These are phyloP conservation scores for Limtongozyma cylindracea DNA, from an alignment of 805 yeast genomes.

Conservation along the genomic window DNA sequence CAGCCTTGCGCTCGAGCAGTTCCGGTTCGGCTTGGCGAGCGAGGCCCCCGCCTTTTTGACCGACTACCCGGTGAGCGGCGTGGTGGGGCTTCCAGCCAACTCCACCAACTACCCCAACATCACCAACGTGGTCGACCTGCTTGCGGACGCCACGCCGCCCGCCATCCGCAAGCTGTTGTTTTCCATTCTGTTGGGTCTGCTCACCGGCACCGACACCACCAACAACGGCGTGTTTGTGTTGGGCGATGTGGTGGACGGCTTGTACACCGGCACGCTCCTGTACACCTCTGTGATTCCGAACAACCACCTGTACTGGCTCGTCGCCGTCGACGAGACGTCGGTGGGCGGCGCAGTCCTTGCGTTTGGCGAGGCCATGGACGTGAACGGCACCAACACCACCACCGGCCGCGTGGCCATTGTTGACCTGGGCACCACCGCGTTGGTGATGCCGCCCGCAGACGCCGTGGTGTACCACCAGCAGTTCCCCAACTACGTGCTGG, in stretches of 20 bases:
- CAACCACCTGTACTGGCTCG: slow-evolving; percentile 22
- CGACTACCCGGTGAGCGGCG: slow-evolving; percentile 28
- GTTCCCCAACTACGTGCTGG: too few relatives aligned
- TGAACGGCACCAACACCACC: too few relatives aligned
- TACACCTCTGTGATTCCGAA: slow-evolving; percentile 12
- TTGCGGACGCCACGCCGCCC: slow-evolving; percentile 8
- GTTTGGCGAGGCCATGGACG: too few relatives aligned
- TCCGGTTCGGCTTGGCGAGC: slow-evolving; percentile 26
- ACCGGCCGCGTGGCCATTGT: slow-evolving; percentile 15
- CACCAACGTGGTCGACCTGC: slow-evolving; percentile 15
- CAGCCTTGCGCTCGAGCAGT: slow-evolving; percentile 9
- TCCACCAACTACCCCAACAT: slow-evolving; percentile 5
- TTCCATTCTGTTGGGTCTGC: slow-evolving; percentile 5
- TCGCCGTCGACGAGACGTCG: slow-evolving; percentile 13
- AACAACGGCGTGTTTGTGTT: slow-evolving; percentile 7
- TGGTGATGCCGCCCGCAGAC: slow-evolving; percentile 26
- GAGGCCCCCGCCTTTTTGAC: slow-evolving; percentile 26
- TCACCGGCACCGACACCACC: slow-evolving; percentile 3
- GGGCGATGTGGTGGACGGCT: slow-evolving; percentile 5
- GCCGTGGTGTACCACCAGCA: slow-evolving; percentile 19
- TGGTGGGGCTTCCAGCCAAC: slow-evolving; percentile 33
- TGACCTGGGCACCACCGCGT: slow-evolving; percentile 44
- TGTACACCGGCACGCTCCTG: slow-evolving; percentile 10
- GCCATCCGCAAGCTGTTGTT: slow-evolving; percentile 14
- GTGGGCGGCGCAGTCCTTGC: slow-evolving; percentile 2